Evolutionary conservation across 805 yeast genomes (phyloP), one percentile per base, ranked within the genome.

Genomic region (Grigorovia yakushimaensis): DNA sequence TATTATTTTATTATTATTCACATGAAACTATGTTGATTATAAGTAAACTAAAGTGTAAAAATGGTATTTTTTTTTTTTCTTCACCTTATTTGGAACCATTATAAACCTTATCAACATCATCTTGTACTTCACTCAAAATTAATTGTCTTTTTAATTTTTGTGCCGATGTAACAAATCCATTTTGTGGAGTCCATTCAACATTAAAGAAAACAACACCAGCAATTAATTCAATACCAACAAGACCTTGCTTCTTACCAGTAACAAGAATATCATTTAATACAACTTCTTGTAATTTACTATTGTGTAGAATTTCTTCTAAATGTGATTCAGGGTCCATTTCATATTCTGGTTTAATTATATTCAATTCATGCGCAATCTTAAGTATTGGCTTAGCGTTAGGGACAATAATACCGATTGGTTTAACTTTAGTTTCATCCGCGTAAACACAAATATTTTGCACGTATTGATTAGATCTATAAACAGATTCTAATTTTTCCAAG

Each of bases 101-200:
- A 23, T 86, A 89, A 35, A 87, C 76, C 50, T 70, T 71, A 51
- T 84, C 85, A 58, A 93, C 85, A 43, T 74, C 77, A 36, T 74
- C 74, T 66, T 81, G 67, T 62, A 82, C 84, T 51, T 81, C 77
- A 30, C 73, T 78, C 56, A 87, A 70, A 61, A 93, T 93, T 73
- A 84, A 84, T 74, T 77, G 85, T 74, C 98, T 84, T 73, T 91
- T 96, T 60, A 93, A 76, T 71, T 93, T 93, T 70, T 89, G 97
- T 22, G 98, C 98, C 49, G 94, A 81, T 15, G 98, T 88, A 48
- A 91, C 94, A 55, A 72, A 87, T 0, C 96, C 98, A 62, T 80
- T 86, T 68, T 88, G 93, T 40, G 98, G 98, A 39, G 98, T 93
- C 98, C 98, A 93, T 72, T 93, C 98, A 45, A 81, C 91, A 54